Base-by-base conservation (phyloP, 352 stramenopile species). In the Phytophthora citricola region DNA sequence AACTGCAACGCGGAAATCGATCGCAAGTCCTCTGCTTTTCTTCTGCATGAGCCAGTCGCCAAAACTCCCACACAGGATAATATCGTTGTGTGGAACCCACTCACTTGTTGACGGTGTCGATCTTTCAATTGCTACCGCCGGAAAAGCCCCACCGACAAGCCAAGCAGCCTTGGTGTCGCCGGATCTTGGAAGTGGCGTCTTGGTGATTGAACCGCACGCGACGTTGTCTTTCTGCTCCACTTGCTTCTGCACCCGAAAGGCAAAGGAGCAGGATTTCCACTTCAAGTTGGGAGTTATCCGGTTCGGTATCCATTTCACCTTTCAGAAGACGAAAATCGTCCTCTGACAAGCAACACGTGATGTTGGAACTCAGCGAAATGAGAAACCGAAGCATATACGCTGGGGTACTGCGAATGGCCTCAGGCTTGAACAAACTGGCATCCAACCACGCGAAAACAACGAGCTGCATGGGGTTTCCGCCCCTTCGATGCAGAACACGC, bases 351-450 rank as follows among this genome's bases (percentile, higher is more conserved):
- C 60, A 78, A 15, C 66, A 78, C 0, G 58, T 75, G 36, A 78
- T 57, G 15, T 38, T 69, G 26, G 56, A 53, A 46, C 56, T 71
- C 12, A 77, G 10, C 1, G 65, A 62, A 2, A 69, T 45, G 5
- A 75, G 22, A 24, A 89, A 83, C 2, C 85, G 81, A 22, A 93
- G 58, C 17, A 88, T 66, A 32, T 90, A 91, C n/a, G 81, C 75
- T 10, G 82, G 74, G 3, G 67, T 85, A 27, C 84, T 79, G n/a
- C 83, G 78, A 38, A 90, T 60, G 0, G 57, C 53, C 1, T 74
- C 34, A 0, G 69, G 61, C 3, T 71, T 60, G 58, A 91, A 91
- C 14, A 81, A 58, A 26, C 4, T 34, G 5, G 26, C 38, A 22
- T 48, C 32, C 15, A 94, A 39, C 80, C 83, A 94, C 1, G 71